A percentile compares a stretch with the other conserved stretches of the same genome.
phyloP scores from a whole-genome alignment of 2,329 filamentous ascomycete species.

The Metarhizium sp. region DNA sequence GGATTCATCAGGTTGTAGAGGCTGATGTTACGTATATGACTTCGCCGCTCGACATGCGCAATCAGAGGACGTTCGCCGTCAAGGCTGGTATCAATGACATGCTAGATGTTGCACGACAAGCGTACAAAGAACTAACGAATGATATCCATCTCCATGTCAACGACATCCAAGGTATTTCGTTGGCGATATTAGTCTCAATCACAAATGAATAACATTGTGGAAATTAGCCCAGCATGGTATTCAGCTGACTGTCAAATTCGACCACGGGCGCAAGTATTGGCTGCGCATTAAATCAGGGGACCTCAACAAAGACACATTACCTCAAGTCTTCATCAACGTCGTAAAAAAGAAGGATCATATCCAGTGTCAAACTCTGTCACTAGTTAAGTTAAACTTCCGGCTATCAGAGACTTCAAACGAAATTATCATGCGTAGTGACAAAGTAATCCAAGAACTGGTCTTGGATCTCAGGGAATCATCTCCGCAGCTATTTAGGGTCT shows the following conservation, averaged over 20 bases:
- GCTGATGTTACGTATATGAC: slow-evolving; percentile 71
- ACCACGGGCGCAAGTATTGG: slow-evolving; percentile 71
- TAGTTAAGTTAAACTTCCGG: slow-evolving; percentile 72
- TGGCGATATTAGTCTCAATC: too few relatives aligned
- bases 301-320: slow-evolving; percentile 50
- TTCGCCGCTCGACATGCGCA: slow-evolving; percentile 73
- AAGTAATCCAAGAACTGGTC: slow-evolving; percentile 62
- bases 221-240: slow-evolving; percentile 40
- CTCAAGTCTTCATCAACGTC: slow-evolving; percentile 67
- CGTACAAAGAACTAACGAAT: slow-evolving; percentile 79
- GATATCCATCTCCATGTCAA: slow-evolving; percentile 66
- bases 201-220: slow-evolving; percentile 22
- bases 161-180: slow-evolving; percentile 49
- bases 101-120: slow-evolving; percentile 78
- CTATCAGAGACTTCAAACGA: slow-evolving; percentile 77
- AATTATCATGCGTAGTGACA: slow-evolving; percentile 73
- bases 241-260: slow-evolving; percentile 60
- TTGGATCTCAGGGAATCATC: slow-evolving; percentile 62
- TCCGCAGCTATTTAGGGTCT: slow-evolving; percentile 69
- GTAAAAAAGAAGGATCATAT: slow-evolving; percentile 63
- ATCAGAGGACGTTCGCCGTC: slow-evolving; percentile 85
- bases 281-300: slow-evolving; percentile 56
- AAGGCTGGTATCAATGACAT: slow-evolving; percentile 77
- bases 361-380: slow-evolving; percentile 78
- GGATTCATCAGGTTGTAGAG: slow-evolving; percentile 67